Evolutionary conservation across 805 yeast genomes (phyloP), one percentile per base, ranked within the genome.

Genomic region (Schwanniomyces occidentalis): DNA sequence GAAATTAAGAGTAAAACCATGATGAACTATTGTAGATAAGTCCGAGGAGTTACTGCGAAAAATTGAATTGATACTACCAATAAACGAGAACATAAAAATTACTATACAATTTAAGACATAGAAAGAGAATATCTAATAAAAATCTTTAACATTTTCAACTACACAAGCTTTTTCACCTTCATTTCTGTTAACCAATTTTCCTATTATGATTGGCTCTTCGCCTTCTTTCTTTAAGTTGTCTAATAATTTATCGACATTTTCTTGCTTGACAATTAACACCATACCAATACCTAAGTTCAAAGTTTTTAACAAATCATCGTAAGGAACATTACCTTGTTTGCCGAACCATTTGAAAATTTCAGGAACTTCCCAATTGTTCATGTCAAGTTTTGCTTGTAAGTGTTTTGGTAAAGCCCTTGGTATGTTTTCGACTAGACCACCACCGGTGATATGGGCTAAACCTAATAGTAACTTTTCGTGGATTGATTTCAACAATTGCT

Each of bases 371-470:
- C 98, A 91, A 7, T 76, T 65, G 36, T 65, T 65, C 56, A 85
- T 80, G 59, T 91, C 96, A 32, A 93, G 77, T 46, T 70, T 71
- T 9, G 97, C 99, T 51, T 82, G 81, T 42, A 93, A 69, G 49
- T 78, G 63, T 38, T 76, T 65, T 39, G 99, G 99, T 42, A 93
- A 71, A 13, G 95, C 93, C 58, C 99, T 80, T 35, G 99, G 99
- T 39, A 91, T 80, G 63, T 93, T 93, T 63, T 93, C 99, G 18
- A 93, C 82, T 35, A 93, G 72, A 34, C 99, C 99, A 61, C 99
- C 99, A 42, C 99, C 99, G 16, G 99, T 93, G 54, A 93, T 93
- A 55, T 93, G 95, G 2, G 99, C 96, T 56, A 93, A 74, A 40
- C 97, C 99, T 37, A 89, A 71, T 30, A 91, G 56, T 38, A 85